These are phyloP conservation scores for Conringia planisiliqua DNA, from an alignment of 345 rosid species.

Conservation along the genomic window DNA sequence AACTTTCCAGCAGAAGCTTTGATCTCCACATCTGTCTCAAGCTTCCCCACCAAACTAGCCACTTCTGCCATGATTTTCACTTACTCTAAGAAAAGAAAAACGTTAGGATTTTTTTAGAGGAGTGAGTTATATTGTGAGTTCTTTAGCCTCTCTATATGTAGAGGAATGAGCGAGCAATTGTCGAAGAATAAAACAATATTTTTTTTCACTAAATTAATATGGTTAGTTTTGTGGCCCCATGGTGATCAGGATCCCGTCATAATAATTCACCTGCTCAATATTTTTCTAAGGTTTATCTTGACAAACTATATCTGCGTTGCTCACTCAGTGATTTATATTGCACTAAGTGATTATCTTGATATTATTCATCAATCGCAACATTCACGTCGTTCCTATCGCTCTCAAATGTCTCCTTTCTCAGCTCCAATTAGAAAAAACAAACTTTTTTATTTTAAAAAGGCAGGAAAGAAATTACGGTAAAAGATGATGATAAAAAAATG, in stretches of 20 bases:
- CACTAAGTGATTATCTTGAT: neutral
- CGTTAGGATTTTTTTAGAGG: neutral
- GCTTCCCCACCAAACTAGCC: constrained; percentile 2
- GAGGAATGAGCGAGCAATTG: neutral
- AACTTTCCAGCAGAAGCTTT: constrained; percentile 20
- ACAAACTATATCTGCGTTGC: neutral
- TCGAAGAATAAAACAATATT: neutral
- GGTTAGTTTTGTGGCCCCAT: neutral
- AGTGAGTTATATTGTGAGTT: neutral
- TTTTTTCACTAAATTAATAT: neutral
- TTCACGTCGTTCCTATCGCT: neutral
- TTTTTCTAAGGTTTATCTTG: neutral
- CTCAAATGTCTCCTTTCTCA: neutral
- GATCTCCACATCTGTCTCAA: constrained; percentile 17
- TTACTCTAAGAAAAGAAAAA: neutral
- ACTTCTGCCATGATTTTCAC: neutral
- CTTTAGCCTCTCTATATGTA: constrained; percentile 7
- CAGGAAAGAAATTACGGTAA: neutral
- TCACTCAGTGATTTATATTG: neutral
- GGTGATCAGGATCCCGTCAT: neutral
- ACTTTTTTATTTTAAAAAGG: neutral
- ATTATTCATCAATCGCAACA: neutral
- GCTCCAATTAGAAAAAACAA: neutral
- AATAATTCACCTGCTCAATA: constrained; percentile 3
- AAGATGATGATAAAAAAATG: neutral